A percentile compares a stretch with the other conserved stretches of the same genome.
These are phyloP conservation scores for Colletotrichum ledebouriae DNA, from an alignment of 2,329 filamentous ascomycete genomes.

Conservation along the genomic window DNA sequence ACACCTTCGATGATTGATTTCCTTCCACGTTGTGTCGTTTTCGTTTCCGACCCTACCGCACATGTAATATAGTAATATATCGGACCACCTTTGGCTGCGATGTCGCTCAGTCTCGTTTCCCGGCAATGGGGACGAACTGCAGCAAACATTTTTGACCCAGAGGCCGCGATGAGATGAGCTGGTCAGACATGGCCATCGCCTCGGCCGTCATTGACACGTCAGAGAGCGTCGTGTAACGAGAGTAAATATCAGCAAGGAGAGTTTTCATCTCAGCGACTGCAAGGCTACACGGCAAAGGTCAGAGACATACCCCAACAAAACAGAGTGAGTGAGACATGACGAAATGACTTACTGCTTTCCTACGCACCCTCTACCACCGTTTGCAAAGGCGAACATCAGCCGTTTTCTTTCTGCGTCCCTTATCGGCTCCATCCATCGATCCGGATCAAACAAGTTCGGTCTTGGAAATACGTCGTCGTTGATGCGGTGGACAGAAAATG, in stretches of 20 bases:
- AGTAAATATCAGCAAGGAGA: conserved; percentile 73
- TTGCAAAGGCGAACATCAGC: conserved; percentile 75
- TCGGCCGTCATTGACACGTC: conserved; percentile 66
- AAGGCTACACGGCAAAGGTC: conserved; percentile 53
- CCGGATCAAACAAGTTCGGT: conserved; percentile 82
- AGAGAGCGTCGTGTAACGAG: conserved; percentile 66
- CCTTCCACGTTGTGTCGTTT: too few relatives aligned
- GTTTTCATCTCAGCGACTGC: conserved; percentile 78
- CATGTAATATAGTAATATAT: too few relatives aligned
- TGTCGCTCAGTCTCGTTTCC: conserved; percentile 24
- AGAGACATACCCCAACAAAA: not conserved
- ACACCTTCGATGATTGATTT: too few relatives aligned
- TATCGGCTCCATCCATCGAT: conserved; percentile 82
- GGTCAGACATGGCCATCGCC: conserved; percentile 75
- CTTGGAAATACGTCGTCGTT: conserved; percentile 79
- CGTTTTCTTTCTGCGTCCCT: conserved; percentile 79
- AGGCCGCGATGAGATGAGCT: conserved; percentile 76
- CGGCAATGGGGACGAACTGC: conserved; percentile 56
- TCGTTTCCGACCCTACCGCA: too few relatives aligned
- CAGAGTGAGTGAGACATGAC: conserved; percentile 6
- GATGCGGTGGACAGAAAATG: conserved; percentile 71
- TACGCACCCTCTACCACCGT: conserved; percentile 74
- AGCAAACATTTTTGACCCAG: conserved; percentile 71
- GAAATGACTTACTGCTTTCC: conserved; percentile 71
- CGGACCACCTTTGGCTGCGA: not conserved